Evolutionary conservation across 1,284 basidiomycete species (phyloP), one percentile per base, ranked within the genome.

Genomic region (Irpex lacteus): DNA sequence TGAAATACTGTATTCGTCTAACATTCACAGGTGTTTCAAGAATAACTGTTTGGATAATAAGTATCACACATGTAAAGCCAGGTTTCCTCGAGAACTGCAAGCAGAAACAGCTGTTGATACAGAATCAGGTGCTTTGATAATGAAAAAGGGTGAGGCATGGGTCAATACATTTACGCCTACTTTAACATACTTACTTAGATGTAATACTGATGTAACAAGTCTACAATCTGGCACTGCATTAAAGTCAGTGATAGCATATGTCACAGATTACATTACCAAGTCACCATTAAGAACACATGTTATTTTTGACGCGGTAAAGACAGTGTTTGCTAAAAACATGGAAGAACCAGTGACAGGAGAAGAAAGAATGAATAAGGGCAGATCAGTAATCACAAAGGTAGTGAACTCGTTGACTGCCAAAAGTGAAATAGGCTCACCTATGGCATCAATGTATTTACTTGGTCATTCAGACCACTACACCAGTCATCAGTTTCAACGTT

Each of bases 221-320:
- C 15, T 61, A 37, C 19, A 54, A 2, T 61, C 60, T 2, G 60
- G 53, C 5, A 61, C 60, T 4, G 50, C 53, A 19, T 36, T 61
- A 11, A 19, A 15, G 9, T 49, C 60, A 5, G 60, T 61, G 1
- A 47, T 61, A 5, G 52, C 18, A 8, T 61, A 61, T 36, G 53
- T 61, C 5, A 61, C 60, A 13, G 60, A 61, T n/a, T 61, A 61
- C 26, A 57, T 61, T 44, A 61, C 53, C 2, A 61, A 61, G 47
- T 34, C 50, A 5, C 47, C 21, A 1, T 13, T 60, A 3, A 60
- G 37, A 26, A 38, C 50, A 18, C 36, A 60, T 21, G 66, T 65
- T 1, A 70, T 77, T 15, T 78, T 79, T 72, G 71, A 76, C n/a
- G 63, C 70, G n/a, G 70, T 79, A 9, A 54, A 60, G 47, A 60